Evolutionary conservation across 2,329 filamentous ascomycete species (phyloP).

Genomic region (Pseudopyricularia javanii): DNA sequence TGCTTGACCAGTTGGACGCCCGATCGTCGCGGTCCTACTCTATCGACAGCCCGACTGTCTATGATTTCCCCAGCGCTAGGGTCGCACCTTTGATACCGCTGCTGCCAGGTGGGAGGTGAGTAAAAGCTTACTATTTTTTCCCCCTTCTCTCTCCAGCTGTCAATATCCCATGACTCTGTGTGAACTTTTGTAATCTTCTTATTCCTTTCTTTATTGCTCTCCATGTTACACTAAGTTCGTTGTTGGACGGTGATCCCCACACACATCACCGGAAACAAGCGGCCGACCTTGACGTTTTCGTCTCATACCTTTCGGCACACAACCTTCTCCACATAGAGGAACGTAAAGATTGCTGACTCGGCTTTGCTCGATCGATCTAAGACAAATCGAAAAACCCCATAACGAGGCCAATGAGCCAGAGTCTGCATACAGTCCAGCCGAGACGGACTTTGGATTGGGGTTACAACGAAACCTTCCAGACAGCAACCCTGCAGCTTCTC

Average conservation of each 20-base stretch:
- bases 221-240: too few species aligned
- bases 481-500: conserved; percentile 28
- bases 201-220: neutral
- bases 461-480: conserved; percentile 24
- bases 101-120: neutral
- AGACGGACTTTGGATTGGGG: conserved; percentile 9
- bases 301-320: too few species aligned
- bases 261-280: too few species aligned
- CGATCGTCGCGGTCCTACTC: conserved; percentile 42
- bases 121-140: neutral
- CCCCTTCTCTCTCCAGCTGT: neutral
- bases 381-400: neutral
- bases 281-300: too few species aligned
- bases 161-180: neutral
- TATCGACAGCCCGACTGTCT: conserved; percentile 48
- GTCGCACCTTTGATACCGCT: conserved; percentile 6
- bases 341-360: neutral
- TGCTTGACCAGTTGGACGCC: conserved; percentile 11
- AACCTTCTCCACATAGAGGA: neutral
- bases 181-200: neutral
- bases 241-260: too few species aligned
- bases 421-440: conserved; percentile 9
- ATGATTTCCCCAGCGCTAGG: conserved; percentile 35
- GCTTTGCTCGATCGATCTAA: neutral
- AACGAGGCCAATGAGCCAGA: conserved; percentile 9